A percentile compares a stretch with the other conserved stretches of the same genome.
phyloP scores from a whole-genome alignment of 352 stramenopile species.

The Pythium apleroticum region DNA sequence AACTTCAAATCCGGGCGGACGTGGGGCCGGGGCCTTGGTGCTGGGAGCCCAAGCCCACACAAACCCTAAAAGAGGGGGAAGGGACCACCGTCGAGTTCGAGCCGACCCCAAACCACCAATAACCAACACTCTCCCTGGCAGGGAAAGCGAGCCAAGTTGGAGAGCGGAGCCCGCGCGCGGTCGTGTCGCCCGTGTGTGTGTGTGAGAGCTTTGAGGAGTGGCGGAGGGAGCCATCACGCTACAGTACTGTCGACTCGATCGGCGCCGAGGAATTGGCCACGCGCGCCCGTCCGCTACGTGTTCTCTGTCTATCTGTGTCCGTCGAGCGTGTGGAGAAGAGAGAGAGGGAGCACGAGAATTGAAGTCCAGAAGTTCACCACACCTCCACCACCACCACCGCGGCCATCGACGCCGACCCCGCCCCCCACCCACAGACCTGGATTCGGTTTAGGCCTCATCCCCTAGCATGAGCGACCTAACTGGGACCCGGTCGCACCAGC shows the following conservation, averaged over 20 bases:
- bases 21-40: conserved; percentile 2
- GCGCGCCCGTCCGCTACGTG: conserved; percentile 1
- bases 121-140: conserved; percentile 29
- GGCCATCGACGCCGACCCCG: background rate
- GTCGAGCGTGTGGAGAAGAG: conserved; percentile 2
- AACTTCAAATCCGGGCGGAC: conserved; percentile 30
- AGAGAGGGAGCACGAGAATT: background rate
- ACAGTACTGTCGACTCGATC: background rate
- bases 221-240: conserved; percentile 21
- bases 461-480: conserved; percentile 25
- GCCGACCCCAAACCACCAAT: conserved; percentile 29
- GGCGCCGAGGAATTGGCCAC: conserved; percentile 10
- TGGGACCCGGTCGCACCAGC: conserved; percentile 23
- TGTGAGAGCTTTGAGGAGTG: conserved; percentile 22
- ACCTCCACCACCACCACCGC: background rate
- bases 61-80: conserved; percentile 23
- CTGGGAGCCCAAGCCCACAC: conserved; percentile 11
- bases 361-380: background rate
- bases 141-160: conserved; percentile 28
- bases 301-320: conserved; percentile 10
- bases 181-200: conserved; percentile 25
- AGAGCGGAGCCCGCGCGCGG: conserved; percentile 14
- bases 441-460: background rate
- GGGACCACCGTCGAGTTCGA: conserved; percentile 17
- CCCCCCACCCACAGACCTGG: background rate